A percentile compares a stretch with the other conserved stretches of the same genome.
These are phyloP conservation scores for Cyberlindnera japonica DNA, from an alignment of 805 yeast species.

Conservation along the genomic window DNA sequence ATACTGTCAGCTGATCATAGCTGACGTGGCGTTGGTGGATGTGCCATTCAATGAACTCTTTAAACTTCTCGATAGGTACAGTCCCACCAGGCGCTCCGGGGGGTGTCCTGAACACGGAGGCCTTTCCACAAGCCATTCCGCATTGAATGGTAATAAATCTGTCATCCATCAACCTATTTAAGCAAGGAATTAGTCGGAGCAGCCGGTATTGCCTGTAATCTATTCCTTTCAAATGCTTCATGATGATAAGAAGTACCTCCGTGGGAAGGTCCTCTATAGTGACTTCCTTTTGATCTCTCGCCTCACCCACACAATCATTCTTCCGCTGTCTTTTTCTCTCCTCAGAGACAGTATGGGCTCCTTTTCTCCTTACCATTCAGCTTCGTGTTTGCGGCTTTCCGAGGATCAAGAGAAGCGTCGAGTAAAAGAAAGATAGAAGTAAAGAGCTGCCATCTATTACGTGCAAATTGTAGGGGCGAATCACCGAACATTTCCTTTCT, in stretches of 20 bases:
- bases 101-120: too few species aligned
- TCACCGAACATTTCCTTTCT: neutral
- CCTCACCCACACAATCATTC: too few species aligned
- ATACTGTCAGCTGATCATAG: neutral
- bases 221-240: neutral
- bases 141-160: slow-evolving; percentile 4
- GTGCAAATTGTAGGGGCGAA: too few species aligned
- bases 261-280: slow-evolving; percentile 6
- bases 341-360: too few species aligned
- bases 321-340: neutral
- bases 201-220: slow-evolving; percentile 9
- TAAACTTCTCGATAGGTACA: neutral
- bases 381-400: too few species aligned
- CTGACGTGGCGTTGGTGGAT: too few species aligned
- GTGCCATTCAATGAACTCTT: too few species aligned
- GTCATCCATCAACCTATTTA: slow-evolving; percentile 2
- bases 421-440: too few species aligned
- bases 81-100: too few species aligned
- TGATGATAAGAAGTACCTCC: slow-evolving; percentile 6
- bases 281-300: too few species aligned
- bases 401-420: too few species aligned
- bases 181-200: slow-evolving; percentile 3
- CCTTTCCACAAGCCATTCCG: neutral
- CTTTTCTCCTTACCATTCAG: neutral
- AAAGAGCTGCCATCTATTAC: too few species aligned